Conservation (phyloP, 2,329 filamentous ascomycete genomes). For the Colletotrichum caudatum region DNA sequence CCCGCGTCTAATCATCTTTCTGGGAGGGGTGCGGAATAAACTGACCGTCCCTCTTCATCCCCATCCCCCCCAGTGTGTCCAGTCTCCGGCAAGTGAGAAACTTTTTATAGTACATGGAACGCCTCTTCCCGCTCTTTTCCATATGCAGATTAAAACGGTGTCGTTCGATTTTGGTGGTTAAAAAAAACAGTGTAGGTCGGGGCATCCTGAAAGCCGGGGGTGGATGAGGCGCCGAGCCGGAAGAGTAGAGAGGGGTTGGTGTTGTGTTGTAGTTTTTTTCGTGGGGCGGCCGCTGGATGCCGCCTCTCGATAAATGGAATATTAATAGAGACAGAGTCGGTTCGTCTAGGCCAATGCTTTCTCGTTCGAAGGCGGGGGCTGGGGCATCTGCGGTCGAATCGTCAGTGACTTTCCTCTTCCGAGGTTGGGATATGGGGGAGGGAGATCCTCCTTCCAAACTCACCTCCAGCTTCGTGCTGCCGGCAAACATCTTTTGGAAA, state of each 20-base stretch:
- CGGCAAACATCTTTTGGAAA: conserved; percentile 93
- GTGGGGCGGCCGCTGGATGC: conserved; percentile 5
- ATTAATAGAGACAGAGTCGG: background rate
- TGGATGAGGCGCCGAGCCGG: conserved; percentile 4
- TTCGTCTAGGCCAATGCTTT: conserved; percentile 49
- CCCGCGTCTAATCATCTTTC: background rate
- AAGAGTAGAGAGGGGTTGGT: conserved; percentile 40
- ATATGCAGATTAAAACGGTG: conserved; percentile 31
- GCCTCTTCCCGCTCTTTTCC: conserved; percentile 23
- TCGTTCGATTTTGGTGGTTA: conserved; percentile 8
- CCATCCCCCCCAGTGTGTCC: background rate
- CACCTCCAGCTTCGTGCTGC: conserved; percentile 86
- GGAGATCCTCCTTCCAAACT: conserved; percentile 44
- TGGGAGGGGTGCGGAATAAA: too few relatives aligned
- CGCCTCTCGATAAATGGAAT: conserved; percentile 16
- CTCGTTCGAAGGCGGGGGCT: conserved; percentile 50
- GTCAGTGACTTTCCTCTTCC: conserved; percentile 33
- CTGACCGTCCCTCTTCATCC: background rate
- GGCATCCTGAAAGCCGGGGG: background rate
- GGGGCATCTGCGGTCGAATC: conserved; percentile 44
- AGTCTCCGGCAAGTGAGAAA: conserved; percentile 15
- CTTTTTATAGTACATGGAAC: conserved; percentile 41
- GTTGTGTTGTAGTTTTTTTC: conserved; percentile 5
- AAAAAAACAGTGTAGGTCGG: conserved; percentile 24
- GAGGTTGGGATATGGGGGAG: background rate